Evolutionary conservation across 2,329 filamentous ascomycete genomes (phyloP), one percentile per base, ranked within the genome.

Genomic region (Sporothrix sp.): DNA sequence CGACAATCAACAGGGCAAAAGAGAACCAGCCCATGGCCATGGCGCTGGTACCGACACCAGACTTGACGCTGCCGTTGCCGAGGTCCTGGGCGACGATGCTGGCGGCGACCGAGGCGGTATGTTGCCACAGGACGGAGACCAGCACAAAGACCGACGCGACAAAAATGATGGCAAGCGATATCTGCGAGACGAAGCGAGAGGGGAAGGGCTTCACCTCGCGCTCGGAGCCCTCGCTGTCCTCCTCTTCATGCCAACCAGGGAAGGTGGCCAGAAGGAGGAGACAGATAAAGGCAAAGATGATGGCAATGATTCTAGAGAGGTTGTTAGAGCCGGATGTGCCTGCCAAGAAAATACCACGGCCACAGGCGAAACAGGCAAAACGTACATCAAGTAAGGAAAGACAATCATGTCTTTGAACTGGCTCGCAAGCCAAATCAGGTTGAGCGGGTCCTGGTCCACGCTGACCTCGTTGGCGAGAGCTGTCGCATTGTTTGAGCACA

Each of bases 361-460:
- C 32, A 11, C 5, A 5, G 23, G 23, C 27, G 46, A 30, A 30
- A 28, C 7, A 9, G 18, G 35, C 39, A 38, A 16, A 14, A 73
- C 86, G 73, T 68, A 93, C 85, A 98, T 84, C 18, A 98, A 72
- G 64, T 97, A 98, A 9, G 93, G 93, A 65, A 98, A 98, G 39
- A 98, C 91, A 65, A 98, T 93, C 70, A 90, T 91, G 67, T 97
- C 89, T 68, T 97, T 97, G 72, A 98, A 98, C 58, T 95, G 95
- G 60, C 85, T 84, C 21, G 93, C 91, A 50, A 98, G 80, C 93
- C 91, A 98, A 61, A 98, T 90, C 62, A 98, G 72, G 67, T 98
- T 98, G 63, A 98, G 74, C 35, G 93, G 93, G 70, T 98, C 93
- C 68, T 96, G 87, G 63, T 96, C 89, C 37, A 95, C 81, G 18